These are phyloP conservation scores for Aspergillus costaricaensis DNA, from an alignment of 2,329 filamentous ascomycete genomes.

Conservation along the genomic window DNA sequence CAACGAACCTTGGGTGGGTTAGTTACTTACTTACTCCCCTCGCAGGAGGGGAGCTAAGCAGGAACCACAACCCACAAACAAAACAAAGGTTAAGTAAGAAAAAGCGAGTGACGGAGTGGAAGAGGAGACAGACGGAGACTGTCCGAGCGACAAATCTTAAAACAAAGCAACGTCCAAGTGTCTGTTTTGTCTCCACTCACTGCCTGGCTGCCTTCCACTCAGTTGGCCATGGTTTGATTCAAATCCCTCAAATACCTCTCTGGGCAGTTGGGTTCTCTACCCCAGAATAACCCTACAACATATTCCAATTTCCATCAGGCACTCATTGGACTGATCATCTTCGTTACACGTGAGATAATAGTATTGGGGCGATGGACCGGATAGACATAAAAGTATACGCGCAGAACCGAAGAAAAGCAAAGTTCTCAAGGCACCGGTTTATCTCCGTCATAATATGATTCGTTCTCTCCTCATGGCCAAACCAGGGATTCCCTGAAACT, in stretches of 20 bases:
- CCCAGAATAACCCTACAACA: background rate
- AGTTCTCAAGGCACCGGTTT: background rate
- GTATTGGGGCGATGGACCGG: too few species aligned
- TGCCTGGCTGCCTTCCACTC: too few species aligned
- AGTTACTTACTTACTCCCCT: background rate
- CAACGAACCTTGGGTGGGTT: background rate
- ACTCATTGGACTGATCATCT: background rate
- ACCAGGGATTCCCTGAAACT: background rate
- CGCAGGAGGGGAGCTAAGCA: background rate
- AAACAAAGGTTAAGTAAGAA: too few species aligned
- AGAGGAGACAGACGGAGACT: background rate
- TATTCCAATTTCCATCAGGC: background rate
- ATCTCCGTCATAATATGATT: background rate
- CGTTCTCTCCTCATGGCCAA: background rate
- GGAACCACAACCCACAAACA: background rate
- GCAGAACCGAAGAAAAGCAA: background rate
- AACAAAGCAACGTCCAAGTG: too few species aligned
- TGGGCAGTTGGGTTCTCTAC: background rate
- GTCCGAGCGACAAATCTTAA: background rate
- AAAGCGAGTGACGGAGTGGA: background rate
- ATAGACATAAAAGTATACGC: background rate
- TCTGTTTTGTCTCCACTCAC: background rate
- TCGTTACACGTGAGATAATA: too few species aligned
- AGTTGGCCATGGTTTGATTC: background rate
- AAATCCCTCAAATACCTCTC: background rate